phyloP scores from a whole-genome alignment of 1,139 yeast genomes.

The Sugiyamaella castrensis region DNA sequence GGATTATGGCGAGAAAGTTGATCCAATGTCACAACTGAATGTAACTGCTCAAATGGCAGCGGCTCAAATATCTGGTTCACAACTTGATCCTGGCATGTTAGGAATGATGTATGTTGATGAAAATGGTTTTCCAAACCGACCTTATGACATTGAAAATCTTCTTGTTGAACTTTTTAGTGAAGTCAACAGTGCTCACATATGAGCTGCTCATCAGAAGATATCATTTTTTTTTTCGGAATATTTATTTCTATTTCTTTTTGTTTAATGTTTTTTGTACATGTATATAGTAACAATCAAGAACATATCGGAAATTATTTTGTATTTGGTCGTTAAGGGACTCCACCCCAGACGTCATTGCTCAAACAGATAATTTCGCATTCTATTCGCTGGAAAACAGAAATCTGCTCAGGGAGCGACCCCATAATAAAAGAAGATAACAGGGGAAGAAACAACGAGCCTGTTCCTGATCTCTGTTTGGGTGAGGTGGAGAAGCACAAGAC shows the following conservation, averaged over 20 bases:
- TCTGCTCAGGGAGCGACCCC: no score
- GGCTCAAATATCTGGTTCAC: background rate
- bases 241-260: background rate
- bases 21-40: no score
- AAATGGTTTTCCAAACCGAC: conserved; percentile 1
- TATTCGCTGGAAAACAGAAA: no score
- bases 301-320: no score
- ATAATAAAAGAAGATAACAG: no score
- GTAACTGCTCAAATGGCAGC: no score
- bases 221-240: background rate
- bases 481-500: no score
- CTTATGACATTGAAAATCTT: conserved; percentile 12
- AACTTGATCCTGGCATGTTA: conserved; percentile 1
- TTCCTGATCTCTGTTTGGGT: no score
- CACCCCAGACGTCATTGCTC: conserved; percentile 2
- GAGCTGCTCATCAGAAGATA: background rate
- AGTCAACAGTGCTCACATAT: conserved; percentile 6
- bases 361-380: no score
- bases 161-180: conserved; percentile 16
- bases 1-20: no score
- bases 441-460: no score
- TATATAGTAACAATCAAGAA: no score
- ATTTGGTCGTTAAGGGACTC: background rate
- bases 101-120: conserved; percentile 11
- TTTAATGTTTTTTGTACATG: background rate